Evolutionary conservation across 116 monocot genomes (phyloP).

Genomic region (Zostera marina): DNA sequence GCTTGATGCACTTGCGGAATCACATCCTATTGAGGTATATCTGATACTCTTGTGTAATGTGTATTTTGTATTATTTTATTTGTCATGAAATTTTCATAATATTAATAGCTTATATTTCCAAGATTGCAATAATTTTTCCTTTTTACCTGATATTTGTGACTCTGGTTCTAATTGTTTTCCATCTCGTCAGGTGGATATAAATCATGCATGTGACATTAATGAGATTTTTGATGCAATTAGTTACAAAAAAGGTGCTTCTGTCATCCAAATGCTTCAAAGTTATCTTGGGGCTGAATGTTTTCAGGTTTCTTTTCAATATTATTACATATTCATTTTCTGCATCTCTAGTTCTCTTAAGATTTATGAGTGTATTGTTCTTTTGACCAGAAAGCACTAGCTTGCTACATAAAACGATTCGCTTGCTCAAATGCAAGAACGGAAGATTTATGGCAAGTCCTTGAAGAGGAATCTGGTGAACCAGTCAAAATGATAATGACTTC

Average conservation of each 20-base stretch:
- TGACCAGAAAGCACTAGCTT: constrained; percentile 62
- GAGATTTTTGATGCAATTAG: constrained; percentile 99
- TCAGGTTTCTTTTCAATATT: constrained; percentile 33
- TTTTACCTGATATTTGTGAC: too few species aligned
- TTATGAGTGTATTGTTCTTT: constrained; percentile 1
- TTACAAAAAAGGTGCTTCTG: constrained; percentile 89
- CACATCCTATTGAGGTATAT: constrained; percentile 96
- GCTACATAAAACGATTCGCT: constrained; percentile 72
- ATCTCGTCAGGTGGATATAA: constrained; percentile 69
- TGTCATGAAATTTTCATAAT: too few species aligned
- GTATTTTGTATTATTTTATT: too few species aligned
- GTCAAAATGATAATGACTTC: constrained; percentile 75
- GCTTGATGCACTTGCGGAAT: constrained; percentile 91
- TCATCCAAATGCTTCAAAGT: constrained; percentile 87
- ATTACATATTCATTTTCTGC: neutral
- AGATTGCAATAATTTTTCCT: neutral
- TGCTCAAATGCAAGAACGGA: constrained; percentile 94
- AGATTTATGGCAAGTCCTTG: constrained; percentile 87
- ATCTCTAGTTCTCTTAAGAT: neutral
- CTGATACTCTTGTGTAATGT: neutral
- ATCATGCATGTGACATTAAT: constrained; percentile 89
- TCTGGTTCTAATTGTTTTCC: neutral
- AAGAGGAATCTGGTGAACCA: constrained; percentile 87
- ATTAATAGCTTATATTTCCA: too few species aligned
- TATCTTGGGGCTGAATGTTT: constrained; percentile 86